Conservation (phyloP, 2,329 filamentous ascomycete genomes). For the Diaporthe aspalathi region DNA sequence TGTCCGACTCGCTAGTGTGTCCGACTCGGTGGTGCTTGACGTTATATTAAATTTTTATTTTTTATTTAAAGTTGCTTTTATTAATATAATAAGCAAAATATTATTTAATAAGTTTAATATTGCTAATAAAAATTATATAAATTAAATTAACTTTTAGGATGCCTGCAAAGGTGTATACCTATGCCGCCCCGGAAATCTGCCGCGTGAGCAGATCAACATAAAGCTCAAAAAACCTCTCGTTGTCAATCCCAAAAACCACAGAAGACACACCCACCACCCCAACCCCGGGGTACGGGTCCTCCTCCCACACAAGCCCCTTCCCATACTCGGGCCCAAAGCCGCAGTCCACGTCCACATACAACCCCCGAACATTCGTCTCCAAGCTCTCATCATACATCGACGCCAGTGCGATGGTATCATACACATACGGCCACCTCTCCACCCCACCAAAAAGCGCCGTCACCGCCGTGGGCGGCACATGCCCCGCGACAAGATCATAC, state of each 20-base stretch:
- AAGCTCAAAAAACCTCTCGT: slow-evolving; percentile 11
- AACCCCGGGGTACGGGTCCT: slow-evolving; percentile 2
- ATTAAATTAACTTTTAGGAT: too few species aligned
- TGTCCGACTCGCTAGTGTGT: too few species aligned
- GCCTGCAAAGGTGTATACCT: too few species aligned
- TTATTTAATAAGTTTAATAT: too few species aligned
- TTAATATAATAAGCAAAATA: too few species aligned
- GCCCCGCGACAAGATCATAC: not conserved
- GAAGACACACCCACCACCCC: slow-evolving; percentile 2
- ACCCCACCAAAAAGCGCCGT: not conserved
- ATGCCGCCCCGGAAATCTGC: not conserved
- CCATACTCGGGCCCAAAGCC: slow-evolving; percentile 14
- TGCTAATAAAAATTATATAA: too few species aligned
- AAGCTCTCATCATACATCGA: not conserved
- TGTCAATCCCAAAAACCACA: slow-evolving; percentile 13
- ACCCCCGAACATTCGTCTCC: not conserved
- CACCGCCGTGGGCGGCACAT: slow-evolving; percentile 8
- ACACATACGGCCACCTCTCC: slow-evolving; percentile 19
- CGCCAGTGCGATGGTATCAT: slow-evolving; percentile 9
- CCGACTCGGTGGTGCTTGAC: too few species aligned
- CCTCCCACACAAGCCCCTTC: slow-evolving; percentile 10
- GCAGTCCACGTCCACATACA: slow-evolving; percentile 9
- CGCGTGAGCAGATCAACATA: slow-evolving; percentile 12
- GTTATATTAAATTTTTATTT: too few species aligned
- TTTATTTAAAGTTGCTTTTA: too few species aligned